Conservation (phyloP, 768 basidiomycete species). For the Clitopilus hobsonii region DNA sequence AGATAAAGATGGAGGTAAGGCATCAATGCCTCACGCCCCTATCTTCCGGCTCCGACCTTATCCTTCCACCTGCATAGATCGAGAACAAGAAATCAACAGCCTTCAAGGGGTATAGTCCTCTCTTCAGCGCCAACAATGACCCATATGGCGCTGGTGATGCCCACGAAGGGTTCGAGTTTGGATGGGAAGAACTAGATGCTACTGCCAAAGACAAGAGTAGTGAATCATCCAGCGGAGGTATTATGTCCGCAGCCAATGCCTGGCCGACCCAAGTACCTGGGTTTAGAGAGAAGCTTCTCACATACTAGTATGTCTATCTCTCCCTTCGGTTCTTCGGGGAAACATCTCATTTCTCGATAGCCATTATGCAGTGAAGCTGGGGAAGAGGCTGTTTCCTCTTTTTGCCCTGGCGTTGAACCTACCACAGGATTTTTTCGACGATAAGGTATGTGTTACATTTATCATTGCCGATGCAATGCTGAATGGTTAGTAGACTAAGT, state of each 20-base stretch:
- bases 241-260: conserved; percentile 68
- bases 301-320: conserved; percentile 56
- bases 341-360: too few relatives aligned
- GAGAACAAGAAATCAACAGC: conserved; percentile 62
- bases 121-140: conserved; percentile 72
- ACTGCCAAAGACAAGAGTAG: conserved; percentile 14
- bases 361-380: conserved; percentile 34
- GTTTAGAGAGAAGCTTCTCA: conserved; percentile 54
- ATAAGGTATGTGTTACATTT: conserved; percentile 49
- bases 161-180: conserved; percentile 89
- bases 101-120: conserved; percentile 74
- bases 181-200: conserved; percentile 51
- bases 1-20: conserved; percentile 61
- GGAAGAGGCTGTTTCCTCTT: conserved; percentile 72
- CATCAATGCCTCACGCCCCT: background rate
- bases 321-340: background rate
- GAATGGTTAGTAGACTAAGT: conserved; percentile 46
- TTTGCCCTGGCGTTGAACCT: conserved; percentile 81
- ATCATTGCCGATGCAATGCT: background rate
- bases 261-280: conserved; percentile 67
- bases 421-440: conserved; percentile 71
- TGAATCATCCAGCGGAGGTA: conserved; percentile 35
- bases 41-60: background rate
- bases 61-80: conserved; percentile 35
- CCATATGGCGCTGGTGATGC: conserved; percentile 78